Evolutionary conservation across 2,329 filamentous ascomycete genomes (phyloP).

Genomic region (Sclerotinia sclerotiorum): DNA sequence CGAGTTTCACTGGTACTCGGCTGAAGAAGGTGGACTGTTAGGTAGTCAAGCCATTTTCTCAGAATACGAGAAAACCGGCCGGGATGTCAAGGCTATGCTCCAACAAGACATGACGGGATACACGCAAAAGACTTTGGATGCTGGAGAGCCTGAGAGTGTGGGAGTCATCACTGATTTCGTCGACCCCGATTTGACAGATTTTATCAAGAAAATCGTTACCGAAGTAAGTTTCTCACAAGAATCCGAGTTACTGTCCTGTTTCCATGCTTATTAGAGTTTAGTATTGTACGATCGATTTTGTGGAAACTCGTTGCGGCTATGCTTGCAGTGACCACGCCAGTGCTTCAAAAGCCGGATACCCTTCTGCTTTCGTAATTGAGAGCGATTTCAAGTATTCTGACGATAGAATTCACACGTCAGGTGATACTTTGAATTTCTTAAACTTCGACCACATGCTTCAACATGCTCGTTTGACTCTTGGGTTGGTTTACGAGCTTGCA

Average conservation of each 20-base stretch:
- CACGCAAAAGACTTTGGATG: slow-evolving; percentile 76
- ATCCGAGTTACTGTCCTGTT: slow-evolving; percentile 8
- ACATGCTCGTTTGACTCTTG: slow-evolving; percentile 81
- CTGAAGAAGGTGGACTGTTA: slow-evolving; percentile 83
- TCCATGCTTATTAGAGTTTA: slow-evolving; percentile 38
- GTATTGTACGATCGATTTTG: slow-evolving; percentile 87
- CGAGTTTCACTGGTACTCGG: slow-evolving; percentile 96
- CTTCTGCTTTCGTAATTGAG: slow-evolving; percentile 75
- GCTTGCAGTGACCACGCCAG: slow-evolving; percentile 76
- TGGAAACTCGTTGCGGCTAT: slow-evolving; percentile 86
- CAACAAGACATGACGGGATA: slow-evolving; percentile 99
- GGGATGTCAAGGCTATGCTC: slow-evolving; percentile 90
- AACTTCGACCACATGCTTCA: slow-evolving; percentile 91
- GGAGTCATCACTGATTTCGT: slow-evolving; percentile 94
- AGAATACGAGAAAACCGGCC: slow-evolving; percentile 68
- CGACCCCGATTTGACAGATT: slow-evolving; percentile 75
- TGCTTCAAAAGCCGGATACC: slow-evolving; percentile 71
- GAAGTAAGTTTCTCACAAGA: slow-evolving; percentile 47
- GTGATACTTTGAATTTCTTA: slow-evolving; percentile 69
- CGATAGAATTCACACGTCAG: slow-evolving; percentile 67
- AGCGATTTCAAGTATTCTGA: slow-evolving; percentile 66
- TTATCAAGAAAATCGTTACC: slow-evolving; percentile 86
- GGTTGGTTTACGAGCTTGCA: slow-evolving; percentile 79
- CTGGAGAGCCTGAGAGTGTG: slow-evolving; percentile 79
- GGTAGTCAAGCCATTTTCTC: slow-evolving; percentile 89